Base-by-base conservation (phyloP, 1,284 basidiomycete species). In the Dichomitus squalens region DNA sequence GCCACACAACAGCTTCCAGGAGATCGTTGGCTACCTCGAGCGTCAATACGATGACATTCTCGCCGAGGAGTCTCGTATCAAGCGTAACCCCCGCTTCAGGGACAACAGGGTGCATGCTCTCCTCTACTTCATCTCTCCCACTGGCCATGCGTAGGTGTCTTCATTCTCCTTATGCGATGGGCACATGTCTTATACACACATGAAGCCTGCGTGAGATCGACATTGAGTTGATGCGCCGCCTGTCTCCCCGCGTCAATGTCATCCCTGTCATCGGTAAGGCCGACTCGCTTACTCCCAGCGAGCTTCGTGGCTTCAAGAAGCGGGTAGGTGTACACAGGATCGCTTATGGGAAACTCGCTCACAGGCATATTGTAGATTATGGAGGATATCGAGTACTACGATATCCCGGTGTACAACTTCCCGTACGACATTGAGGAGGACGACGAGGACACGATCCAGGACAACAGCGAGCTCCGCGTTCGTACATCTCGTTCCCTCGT, bases 21-120 rank as follows among this genome's bases (percentile, higher is more conserved):
- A 98, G 76, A 99, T 99, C 66, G 90, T 96, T 55, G 93, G 93
- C 61, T 88, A 99, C 78, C 89, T 99, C 62, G 97, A 99, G 75
- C 90, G 96, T 61, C 96, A 99, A 86, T 99, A 99, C 78, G 97
- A 99, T 67, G 96, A 99, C 70, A 98, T 99, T 73, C 83, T 99
- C 62, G 95, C 96, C 9, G 96, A 99, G 75, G 97, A 99, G 79
- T 96, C 94, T 61, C 88, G 97, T 70, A 99, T 99, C 81, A 99
- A 98, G 81, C 96, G 97, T 84, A 98, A 98, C 79, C 96, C 96
- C 23, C 91, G 97, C 63, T 99, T 98, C 86, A 88, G 95, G 72
- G 97, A 99, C 78, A 98, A 98, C 81, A 85, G 95, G 64, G 86
- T 96, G 12, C 97, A 99, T 69, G 96, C 95, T 16, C 81, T 99